Evolutionary conservation across 768 basidiomycete genomes (phyloP).

Genomic region (Mycena epipterygia): DNA sequence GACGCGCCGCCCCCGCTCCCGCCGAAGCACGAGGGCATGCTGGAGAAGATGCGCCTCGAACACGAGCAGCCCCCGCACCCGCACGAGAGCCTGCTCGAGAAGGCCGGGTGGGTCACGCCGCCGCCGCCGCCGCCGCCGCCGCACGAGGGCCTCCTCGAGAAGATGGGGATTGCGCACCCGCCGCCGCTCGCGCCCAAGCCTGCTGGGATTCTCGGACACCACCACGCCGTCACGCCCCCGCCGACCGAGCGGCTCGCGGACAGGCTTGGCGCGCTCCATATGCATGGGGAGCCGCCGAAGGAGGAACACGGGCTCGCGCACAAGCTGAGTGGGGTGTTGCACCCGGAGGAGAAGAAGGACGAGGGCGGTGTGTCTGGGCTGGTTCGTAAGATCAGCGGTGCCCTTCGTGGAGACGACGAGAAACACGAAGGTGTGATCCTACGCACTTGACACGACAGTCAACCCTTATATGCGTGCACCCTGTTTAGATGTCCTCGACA

Average conservation of each 20-base stretch:
- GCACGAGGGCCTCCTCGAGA: slow-evolving; percentile 18
- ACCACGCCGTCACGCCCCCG: neutral
- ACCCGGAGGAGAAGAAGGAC: slow-evolving; percentile 11
- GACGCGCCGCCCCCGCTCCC: neutral
- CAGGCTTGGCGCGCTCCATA: slow-evolving; percentile 4
- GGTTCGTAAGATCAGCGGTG: slow-evolving; percentile 14
- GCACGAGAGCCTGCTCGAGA: slow-evolving; percentile 14
- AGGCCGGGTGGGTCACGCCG: slow-evolving; percentile 19
- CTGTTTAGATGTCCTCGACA: slow-evolving; percentile 9
- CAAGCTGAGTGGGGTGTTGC: slow-evolving; percentile 16
- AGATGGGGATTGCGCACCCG: slow-evolving; percentile 10
- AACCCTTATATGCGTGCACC: neutral
- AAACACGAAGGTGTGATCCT: slow-evolving; percentile 11
- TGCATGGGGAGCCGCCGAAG: slow-evolving; percentile 5
- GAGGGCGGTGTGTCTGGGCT: slow-evolving; percentile 10
- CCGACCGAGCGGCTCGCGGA: slow-evolving; percentile 7
- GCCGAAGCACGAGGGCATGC: slow-evolving; percentile 29
- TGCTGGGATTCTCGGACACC: slow-evolving; percentile 9
- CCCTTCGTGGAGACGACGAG: slow-evolving; percentile 5
- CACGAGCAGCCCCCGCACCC: slow-evolving; percentile 18
- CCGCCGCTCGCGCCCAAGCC: slow-evolving; percentile 25
- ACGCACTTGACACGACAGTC: neutral
- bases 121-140: slow-evolving; percentile 12
- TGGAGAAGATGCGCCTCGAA: slow-evolving; percentile 24
- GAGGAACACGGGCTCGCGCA: slow-evolving; percentile 23